Percentiles rank a stretch among this genome's conserved stretches.
These are phyloP conservation scores for Blastobotrys aristatus DNA, from an alignment of 1,139 yeast species.

Conservation along the genomic window DNA sequence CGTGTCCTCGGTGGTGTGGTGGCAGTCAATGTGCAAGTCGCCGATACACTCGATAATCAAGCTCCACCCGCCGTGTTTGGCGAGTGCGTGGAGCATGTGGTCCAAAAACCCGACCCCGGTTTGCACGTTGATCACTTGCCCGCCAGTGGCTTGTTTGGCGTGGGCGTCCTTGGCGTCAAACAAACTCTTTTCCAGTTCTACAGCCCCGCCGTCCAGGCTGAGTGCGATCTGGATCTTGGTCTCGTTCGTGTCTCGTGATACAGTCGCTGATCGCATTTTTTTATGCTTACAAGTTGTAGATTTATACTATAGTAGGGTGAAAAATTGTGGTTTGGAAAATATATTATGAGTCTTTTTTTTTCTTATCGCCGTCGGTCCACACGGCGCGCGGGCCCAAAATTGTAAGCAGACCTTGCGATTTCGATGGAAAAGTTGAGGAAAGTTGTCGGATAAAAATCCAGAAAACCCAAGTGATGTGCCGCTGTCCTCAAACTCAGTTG, in stretches of 20 bases:
- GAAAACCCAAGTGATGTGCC: no score
- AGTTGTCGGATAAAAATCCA: no score
- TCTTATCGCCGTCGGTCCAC: neutral
- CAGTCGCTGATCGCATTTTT: conserved; percentile 40
- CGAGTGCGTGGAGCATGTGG: conserved; percentile 96
- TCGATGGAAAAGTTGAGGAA: no score
- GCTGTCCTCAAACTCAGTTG: no score
- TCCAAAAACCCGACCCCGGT: conserved; percentile 95
- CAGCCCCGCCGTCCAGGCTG: conserved; percentile 76
- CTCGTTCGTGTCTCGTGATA: conserved; percentile 79
- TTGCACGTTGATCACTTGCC: conserved; percentile 73
- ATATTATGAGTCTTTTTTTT: no score
- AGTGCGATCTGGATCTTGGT: conserved; percentile 86
- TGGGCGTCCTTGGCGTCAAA: conserved; percentile 40
- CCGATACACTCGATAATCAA: conserved; percentile 84
- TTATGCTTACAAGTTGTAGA: neutral
- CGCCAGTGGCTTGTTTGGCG: conserved; percentile 55
- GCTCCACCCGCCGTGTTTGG: conserved; percentile 97
- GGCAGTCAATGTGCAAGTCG: conserved; percentile 93
- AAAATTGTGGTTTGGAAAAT: neutral
- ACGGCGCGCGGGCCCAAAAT: no score
- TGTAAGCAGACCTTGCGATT: no score
- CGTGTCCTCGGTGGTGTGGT: conserved; percentile 93
- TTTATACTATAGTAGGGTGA: neutral
- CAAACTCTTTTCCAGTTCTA: conserved; percentile 55